These are phyloP conservation scores for Candida oleophila DNA, from an alignment of 805 yeast species.

Conservation along the genomic window DNA sequence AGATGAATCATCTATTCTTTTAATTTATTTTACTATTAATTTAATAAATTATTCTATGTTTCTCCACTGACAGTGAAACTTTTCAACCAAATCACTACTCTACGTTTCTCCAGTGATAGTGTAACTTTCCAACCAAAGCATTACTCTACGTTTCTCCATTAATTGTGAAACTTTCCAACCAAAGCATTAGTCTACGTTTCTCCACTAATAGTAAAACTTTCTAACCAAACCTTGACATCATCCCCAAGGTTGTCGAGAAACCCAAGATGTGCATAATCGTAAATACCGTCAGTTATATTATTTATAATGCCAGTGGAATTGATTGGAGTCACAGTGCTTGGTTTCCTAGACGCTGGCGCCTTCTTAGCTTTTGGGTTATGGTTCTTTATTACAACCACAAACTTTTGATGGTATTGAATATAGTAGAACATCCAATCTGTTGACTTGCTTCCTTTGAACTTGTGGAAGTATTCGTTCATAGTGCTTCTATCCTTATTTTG, in stretches of 20 bases:
- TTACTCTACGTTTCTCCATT: too few species aligned
- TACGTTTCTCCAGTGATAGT: too few species aligned
- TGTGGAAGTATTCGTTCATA: conserved; percentile 38
- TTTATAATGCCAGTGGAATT: conserved; percentile 5
- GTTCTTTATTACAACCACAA: conserved; percentile 35
- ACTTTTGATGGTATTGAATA: conserved; percentile 26
- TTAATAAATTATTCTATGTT: too few species aligned
- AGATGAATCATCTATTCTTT: too few species aligned
- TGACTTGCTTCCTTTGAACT: conserved; percentile 33
- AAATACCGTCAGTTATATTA: conserved; percentile 19
- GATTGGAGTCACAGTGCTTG: conserved; percentile 4
- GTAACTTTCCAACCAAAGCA: too few species aligned
- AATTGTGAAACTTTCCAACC: too few species aligned
- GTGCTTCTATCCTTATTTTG: conserved; percentile 7
- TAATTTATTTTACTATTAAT: too few species aligned
- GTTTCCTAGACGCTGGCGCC: conserved; percentile 6
- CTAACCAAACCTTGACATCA: conserved; percentile 42
- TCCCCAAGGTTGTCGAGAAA: conserved; percentile 42
- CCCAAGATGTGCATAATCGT: conserved; percentile 32
- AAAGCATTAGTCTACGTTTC: conserved; percentile 13
- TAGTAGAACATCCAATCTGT: conserved; percentile 46
- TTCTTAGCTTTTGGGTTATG: conserved; percentile 21
- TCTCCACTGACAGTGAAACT: too few species aligned
- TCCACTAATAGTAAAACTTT: conserved; percentile 21
- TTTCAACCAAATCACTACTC: too few species aligned